Base-by-base conservation (phyloP, 257 asterid species). In the Linderniella brevidens region DNA sequence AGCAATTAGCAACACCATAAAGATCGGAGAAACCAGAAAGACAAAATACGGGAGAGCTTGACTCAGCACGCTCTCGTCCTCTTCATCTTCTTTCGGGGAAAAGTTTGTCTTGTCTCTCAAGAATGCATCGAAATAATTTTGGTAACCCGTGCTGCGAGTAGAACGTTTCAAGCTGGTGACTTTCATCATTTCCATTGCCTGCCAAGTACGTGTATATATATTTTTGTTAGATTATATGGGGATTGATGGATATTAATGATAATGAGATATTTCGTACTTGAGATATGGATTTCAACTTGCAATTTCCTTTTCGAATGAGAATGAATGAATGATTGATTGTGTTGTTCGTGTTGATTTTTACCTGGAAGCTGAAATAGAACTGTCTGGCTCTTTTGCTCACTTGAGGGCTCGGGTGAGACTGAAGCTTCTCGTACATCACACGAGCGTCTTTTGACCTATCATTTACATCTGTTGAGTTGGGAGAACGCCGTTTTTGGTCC, bases 121-220 rank as follows among this genome's bases (percentile, higher is more conserved):
- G 68, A 88, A 88, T 39, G 94, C 94, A 14, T 84, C 78, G 36
- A 88, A 88, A 69, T 76, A 88, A 58, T 60, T 73, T 47, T 84
- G 85, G 48, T 80, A 84, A 12, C 67, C 82, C 9, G 63, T 58
- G 65, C 55, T 70, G 39, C 37, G 39, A 7, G 73, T 58, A 48
- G 72, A 48, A n/a, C 19, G 35, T 12, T 29, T 41, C 36, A 67
- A 57, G 70, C 66, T 64, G 7, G 25, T 60, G 40, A 76, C 85
- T 73, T 80, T 88, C 94, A 88, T 55, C 82, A 88, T 76, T 54
- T 84, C 86, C 94, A 88, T 84, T 41, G 98, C 98, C 98, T 88
- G 78, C 53, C 58, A 50, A 57, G 58, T 36, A 17, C 25, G 12
- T 9, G 3, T 18, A 9, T 13, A 49, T 49, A 13, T 40, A 11